Conservation (phyloP, 2,329 filamentous ascomycete species). For the Chaetomium sp. region DNA sequence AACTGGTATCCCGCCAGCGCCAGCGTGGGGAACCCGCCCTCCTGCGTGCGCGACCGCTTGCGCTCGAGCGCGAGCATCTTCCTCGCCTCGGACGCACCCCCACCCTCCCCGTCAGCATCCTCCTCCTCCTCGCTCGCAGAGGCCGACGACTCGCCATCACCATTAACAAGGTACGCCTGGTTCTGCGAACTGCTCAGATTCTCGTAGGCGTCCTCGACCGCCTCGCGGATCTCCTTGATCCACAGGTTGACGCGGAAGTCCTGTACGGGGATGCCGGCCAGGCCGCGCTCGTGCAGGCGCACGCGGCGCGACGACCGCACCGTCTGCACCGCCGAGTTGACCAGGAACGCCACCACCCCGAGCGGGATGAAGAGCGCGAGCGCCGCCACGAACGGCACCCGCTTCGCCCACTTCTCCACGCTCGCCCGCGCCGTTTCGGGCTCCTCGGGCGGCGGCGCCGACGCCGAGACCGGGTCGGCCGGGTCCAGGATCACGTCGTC, state of each 20-base stretch:
- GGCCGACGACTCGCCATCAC: background rate
- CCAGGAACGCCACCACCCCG: slow-evolving; percentile 68
- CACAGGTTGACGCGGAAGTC: slow-evolving; percentile 72
- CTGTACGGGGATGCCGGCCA: slow-evolving; percentile 66
- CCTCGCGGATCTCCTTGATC: slow-evolving; percentile 72
- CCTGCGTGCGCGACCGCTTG: slow-evolving; percentile 43
- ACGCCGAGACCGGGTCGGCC: slow-evolving; percentile 54
- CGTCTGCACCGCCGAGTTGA: slow-evolving; percentile 77
- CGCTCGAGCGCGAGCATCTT: slow-evolving; percentile 48
- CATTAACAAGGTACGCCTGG: slow-evolving; percentile 68
- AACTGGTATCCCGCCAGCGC: slow-evolving; percentile 82
- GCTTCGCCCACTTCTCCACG: slow-evolving; percentile 46
- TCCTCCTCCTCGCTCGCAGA: slow-evolving; percentile 35
- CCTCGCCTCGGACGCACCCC: slow-evolving; percentile 40
- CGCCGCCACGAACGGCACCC: slow-evolving; percentile 65
- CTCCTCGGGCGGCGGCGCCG: slow-evolving; percentile 1
- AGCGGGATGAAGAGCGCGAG: slow-evolving; percentile 74
- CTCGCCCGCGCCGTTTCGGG: slow-evolving; percentile 24
- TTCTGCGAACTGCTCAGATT: slow-evolving; percentile 68
- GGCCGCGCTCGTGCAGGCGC: slow-evolving; percentile 70
- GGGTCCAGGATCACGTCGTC: slow-evolving; percentile 75
- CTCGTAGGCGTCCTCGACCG: slow-evolving; percentile 78
- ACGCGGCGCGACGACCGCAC: slow-evolving; percentile 75
- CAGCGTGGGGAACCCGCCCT: slow-evolving; percentile 64
- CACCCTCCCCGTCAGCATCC: slow-evolving; percentile 35